Evolutionary conservation across 495 filamentous ascomycete species (phyloP).

Genomic region (Penicillium antarcticum): DNA sequence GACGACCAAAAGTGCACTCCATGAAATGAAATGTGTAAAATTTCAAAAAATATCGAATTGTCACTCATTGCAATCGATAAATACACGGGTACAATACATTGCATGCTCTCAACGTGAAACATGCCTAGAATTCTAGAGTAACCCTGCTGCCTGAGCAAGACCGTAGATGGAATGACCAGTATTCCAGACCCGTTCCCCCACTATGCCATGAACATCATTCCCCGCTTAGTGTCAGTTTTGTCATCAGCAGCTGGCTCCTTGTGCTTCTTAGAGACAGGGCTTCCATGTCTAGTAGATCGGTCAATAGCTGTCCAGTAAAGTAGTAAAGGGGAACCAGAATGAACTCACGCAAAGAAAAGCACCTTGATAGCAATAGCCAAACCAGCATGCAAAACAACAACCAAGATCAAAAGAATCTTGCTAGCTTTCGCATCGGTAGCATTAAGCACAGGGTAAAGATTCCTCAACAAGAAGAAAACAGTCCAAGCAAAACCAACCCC

Average conservation of each 20-base stretch:
- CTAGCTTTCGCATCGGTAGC: constrained; percentile 90
- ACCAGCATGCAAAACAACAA: constrained; percentile 81
- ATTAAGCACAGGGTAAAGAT: constrained; percentile 89
- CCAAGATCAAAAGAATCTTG: constrained; percentile 79
- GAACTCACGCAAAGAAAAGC: constrained; percentile 80
- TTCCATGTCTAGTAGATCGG: constrained; percentile 51
- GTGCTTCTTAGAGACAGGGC: constrained; percentile 57
- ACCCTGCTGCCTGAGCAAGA: constrained; percentile 25
- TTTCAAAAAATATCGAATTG: constrained; percentile 28
- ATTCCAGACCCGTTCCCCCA: constrained; percentile 6
- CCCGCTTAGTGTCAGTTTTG: constrained; percentile 28
- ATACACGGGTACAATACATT: constrained; percentile 21
- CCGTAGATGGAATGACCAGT: constrained; percentile 1
- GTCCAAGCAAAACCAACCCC: constrained; percentile 83
- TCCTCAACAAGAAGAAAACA: constrained; percentile 83
- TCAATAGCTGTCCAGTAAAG: background rate
- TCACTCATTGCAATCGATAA: constrained; percentile 3
- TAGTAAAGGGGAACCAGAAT: background rate
- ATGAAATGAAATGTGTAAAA: constrained; percentile 42
- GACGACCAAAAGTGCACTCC: constrained; percentile 37
- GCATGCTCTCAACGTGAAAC: constrained; percentile 2
- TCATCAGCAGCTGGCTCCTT: constrained; percentile 29
- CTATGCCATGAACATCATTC: constrained; percentile 28
- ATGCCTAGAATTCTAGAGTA: constrained; percentile 8
- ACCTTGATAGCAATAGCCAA: constrained; percentile 92